Evolutionary conservation across 805 yeast genomes (phyloP), one percentile per base, ranked within the genome.

Genomic region (Hanseniaspora singularis): DNA sequence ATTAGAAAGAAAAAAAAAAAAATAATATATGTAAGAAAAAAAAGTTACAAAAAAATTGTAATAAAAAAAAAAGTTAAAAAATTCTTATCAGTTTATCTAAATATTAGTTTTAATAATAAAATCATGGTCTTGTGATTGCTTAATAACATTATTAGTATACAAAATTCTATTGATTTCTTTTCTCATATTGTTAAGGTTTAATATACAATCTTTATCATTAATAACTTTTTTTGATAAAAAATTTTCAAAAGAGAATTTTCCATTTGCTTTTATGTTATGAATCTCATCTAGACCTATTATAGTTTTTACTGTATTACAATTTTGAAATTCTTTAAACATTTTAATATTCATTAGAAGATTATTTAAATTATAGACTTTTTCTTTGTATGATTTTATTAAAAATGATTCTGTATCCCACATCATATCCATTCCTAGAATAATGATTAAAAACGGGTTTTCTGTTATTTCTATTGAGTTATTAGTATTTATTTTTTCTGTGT

Each of bases 381-480:
- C 28, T 24, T 36, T 36, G 15, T 36, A 5, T 18, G 28, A 4
- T 9, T 16, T 12, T 4, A 44, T 12, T 10, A 44, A 24, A 37
- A 37, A 44, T 3, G 48, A 30, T 32, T 44, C 48, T 8, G 40
- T 44, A 15, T 44, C 48, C 48, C 48, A 44, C 9, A 44, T 34
- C 41, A 36, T 28, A 24, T 44, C 48, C 11, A 44, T 15, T 4
- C 48, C 48, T n/a, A 37, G 20, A 12, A 44, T 44, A 23, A 38
- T 37, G 11, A 44, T 12, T 3, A 38, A 20, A 26, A 36, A 37
- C 12, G 26, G 16, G 14, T 34, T 7, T 18, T n/a, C 4, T 23
- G 19, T 26, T 11, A 26, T 26, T 26, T 26, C 11, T 26, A 7
- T 8, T 26, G 7, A 11, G 28, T n/a, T n/a, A 8, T 31, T 12